phyloP scores from a whole-genome alignment of 176 grass and related monocot genomes.

The Avena atlantica region DNA sequence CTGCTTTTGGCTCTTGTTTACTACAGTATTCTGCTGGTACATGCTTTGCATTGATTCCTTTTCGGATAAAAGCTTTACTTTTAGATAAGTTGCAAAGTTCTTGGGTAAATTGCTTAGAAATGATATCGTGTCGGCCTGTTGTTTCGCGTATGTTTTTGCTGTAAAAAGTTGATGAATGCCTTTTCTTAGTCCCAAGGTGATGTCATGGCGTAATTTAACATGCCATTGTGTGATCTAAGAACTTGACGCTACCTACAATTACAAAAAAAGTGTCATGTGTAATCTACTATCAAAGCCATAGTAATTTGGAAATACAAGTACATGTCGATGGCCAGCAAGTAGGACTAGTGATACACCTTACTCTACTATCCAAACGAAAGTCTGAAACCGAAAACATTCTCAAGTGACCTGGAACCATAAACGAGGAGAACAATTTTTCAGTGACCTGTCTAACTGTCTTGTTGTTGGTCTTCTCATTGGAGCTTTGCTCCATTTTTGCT shows the following conservation, averaged over 20 bases:
- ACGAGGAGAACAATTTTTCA: conserved; percentile 16
- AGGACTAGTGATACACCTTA: background rate
- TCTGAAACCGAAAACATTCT: conserved; percentile 2
- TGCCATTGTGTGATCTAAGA: background rate
- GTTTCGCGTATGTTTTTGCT: background rate
- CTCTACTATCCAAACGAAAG: background rate
- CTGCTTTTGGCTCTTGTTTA: background rate
- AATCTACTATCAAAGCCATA: background rate
- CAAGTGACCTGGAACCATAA: conserved; percentile 17
- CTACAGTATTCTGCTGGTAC: background rate
- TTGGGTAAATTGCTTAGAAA: background rate
- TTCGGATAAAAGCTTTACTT: background rate
- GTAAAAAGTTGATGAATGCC: background rate
- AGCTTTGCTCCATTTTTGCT: conserved; percentile 30
- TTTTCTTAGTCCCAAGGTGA: background rate
- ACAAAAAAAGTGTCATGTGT: background rate
- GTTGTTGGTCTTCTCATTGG: conserved; percentile 14
- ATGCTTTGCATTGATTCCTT: background rate
- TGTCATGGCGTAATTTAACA: background rate
- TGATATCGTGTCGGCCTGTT: background rate
- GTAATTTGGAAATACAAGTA: background rate
- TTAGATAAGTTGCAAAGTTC: background rate
- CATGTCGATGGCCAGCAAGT: background rate
- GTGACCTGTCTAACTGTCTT: conserved; percentile 29
- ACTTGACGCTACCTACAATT: background rate